phyloP scores from a whole-genome alignment of 441 rosid genomes.

The Metrosideros polymorpha region DNA sequence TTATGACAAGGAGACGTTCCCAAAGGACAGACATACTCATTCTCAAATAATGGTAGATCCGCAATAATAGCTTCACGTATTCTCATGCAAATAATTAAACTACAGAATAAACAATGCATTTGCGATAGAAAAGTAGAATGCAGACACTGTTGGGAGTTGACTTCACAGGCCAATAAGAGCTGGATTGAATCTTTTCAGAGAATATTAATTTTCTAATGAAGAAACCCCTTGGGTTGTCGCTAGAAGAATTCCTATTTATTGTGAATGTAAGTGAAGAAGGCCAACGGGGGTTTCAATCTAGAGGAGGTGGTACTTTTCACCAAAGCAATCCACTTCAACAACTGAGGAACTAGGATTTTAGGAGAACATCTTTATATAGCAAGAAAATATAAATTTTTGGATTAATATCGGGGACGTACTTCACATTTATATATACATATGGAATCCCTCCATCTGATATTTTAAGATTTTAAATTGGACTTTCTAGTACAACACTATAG shows the following conservation, averaged over 20 bases:
- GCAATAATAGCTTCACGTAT: constrained; percentile 43
- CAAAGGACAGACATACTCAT: constrained; percentile 51
- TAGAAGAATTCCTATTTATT: neutral
- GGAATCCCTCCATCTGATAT: neutral
- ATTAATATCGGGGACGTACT: neutral
- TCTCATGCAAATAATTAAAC: constrained; percentile 20
- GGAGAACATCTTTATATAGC: neutral
- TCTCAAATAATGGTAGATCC: constrained; percentile 43
- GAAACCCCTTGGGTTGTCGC: neutral
- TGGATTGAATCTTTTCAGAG: constrained; percentile 22
- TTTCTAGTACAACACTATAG: neutral
- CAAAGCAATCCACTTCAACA: neutral
- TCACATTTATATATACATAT: neutral
- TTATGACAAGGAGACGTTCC: neutral
- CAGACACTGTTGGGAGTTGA: constrained; percentile 37
- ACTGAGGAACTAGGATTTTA: neutral
- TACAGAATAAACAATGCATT: neutral
- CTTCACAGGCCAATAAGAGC: constrained; percentile 27
- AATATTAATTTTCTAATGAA: neutral
- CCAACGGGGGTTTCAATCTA: constrained; percentile 1
- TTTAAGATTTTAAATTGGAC: neutral
- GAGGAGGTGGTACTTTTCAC: neutral
- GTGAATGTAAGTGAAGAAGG: neutral
- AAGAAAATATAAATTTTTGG: neutral
- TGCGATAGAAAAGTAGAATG: neutral